Conservation (phyloP, 2,329 filamentous ascomycete genomes). For the Phialophora tarda region DNA sequence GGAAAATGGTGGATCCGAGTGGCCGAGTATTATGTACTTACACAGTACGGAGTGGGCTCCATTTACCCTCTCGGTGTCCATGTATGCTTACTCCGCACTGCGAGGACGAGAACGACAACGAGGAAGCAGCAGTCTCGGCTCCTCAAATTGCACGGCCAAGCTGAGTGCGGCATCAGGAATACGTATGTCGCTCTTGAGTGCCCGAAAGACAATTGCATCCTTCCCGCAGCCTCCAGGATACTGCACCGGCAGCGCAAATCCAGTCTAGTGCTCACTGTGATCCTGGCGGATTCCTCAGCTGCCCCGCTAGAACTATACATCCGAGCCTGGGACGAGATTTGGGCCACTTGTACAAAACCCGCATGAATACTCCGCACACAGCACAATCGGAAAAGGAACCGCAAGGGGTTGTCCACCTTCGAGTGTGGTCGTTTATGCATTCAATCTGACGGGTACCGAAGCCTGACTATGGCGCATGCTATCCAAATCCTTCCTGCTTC, state of each 20-base stretch:
- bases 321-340: neutral
- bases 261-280: neutral
- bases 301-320: neutral
- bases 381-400: neutral
- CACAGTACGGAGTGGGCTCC: too few relatives aligned
- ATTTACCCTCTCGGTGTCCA: too few relatives aligned
- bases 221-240: neutral
- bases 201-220: neutral
- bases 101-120: neutral
- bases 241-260: neutral
- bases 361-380: neutral
- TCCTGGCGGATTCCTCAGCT: neutral
- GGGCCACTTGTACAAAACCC: neutral
- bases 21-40: too few relatives aligned
- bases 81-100: neutral
- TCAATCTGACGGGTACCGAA: neutral
- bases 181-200: neutral
- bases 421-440: neutral
- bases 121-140: neutral
- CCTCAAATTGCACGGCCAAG: neutral
- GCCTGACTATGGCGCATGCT: constrained; percentile 1
- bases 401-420: neutral
- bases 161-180: neutral
- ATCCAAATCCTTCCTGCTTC: constrained; percentile 66
- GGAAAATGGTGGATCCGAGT: neutral